phyloP scores from a whole-genome alignment of 1,139 yeast species.

The Yamadazyma aaseri region DNA sequence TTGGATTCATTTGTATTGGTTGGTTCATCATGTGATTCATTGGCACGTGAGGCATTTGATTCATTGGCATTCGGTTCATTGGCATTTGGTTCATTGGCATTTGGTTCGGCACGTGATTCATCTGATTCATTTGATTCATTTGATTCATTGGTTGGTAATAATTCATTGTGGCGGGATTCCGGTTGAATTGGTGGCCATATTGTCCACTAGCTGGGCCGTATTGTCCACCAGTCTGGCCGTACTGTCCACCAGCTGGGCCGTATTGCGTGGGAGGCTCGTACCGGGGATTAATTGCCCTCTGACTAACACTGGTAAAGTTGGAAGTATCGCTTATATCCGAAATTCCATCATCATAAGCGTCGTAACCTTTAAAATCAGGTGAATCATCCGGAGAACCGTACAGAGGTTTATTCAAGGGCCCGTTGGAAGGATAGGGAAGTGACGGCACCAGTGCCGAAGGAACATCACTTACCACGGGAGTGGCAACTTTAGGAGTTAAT shows the following conservation, averaged over 20 bases:
- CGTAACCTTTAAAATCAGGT: constrained; percentile 1
- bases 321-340: constrained; percentile 36
- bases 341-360: constrained; percentile 11
- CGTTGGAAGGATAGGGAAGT: constrained; percentile 23
- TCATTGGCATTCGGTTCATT: constrained; percentile 1
- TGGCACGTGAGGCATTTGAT: constrained; percentile 1
- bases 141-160: constrained; percentile 12
- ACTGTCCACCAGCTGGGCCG: constrained; percentile 9
- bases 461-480: constrained; percentile 26
- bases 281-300: constrained; percentile 68
- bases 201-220: constrained; percentile 5
- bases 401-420: constrained; percentile 20
- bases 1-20: too few relatives aligned
- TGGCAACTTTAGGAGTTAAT: constrained; percentile 28
- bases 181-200: constrained; percentile 9
- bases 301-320: constrained; percentile 78
- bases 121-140: constrained; percentile 6
- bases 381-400: constrained; percentile 29
- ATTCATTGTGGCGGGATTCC: constrained; percentile 1
- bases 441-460: constrained; percentile 19
- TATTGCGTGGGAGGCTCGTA: constrained; percentile 26
- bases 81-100: constrained; percentile 1
- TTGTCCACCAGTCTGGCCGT: constrained; percentile 14
- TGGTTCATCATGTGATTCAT: constrained; percentile 1
- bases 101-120: neutral